Conservation (phyloP, 306 rosid species). For the Rubus parviflorus region DNA sequence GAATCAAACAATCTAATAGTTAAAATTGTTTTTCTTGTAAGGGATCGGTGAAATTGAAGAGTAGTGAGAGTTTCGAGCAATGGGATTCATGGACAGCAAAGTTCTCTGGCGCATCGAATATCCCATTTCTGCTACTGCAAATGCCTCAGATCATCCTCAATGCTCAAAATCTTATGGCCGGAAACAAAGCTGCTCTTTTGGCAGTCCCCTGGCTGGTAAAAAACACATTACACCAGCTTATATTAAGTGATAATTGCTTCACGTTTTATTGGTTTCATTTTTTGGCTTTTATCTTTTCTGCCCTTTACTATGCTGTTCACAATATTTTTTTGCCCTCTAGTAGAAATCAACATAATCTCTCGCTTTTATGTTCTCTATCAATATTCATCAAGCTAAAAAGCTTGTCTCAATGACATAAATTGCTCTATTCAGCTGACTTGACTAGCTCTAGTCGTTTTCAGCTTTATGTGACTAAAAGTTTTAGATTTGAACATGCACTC, state of each 20-base stretch:
- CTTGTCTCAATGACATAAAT: not conserved
- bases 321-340: not conserved
- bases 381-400: not conserved
- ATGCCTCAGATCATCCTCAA: slow-evolving; percentile 86
- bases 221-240: slow-evolving; percentile 1
- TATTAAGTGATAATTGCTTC: not conserved
- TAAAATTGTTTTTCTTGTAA: slow-evolving; percentile 28
- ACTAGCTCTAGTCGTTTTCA: not conserved
- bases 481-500: not conserved
- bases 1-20: not conserved
- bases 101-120: slow-evolving; percentile 77
- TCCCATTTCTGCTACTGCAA: slow-evolving; percentile 80
- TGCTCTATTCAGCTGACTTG: not conserved
- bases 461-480: not conserved
- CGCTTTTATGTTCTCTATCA: not conserved
- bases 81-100: slow-evolving; percentile 82
- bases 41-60: slow-evolving; percentile 47
- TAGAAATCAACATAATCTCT: not conserved
- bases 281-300: slow-evolving; percentile 5
- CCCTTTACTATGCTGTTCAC: not conserved
- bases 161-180: slow-evolving; percentile 67
- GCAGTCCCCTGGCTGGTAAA: slow-evolving; percentile 87
- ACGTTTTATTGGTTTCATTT: not conserved
- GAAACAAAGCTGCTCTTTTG: slow-evolving; percentile 63
- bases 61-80: slow-evolving; percentile 49